phyloP scores from a whole-genome alignment of 1,284 basidiomycete genomes.

The Caloboletus inedulis region DNA sequence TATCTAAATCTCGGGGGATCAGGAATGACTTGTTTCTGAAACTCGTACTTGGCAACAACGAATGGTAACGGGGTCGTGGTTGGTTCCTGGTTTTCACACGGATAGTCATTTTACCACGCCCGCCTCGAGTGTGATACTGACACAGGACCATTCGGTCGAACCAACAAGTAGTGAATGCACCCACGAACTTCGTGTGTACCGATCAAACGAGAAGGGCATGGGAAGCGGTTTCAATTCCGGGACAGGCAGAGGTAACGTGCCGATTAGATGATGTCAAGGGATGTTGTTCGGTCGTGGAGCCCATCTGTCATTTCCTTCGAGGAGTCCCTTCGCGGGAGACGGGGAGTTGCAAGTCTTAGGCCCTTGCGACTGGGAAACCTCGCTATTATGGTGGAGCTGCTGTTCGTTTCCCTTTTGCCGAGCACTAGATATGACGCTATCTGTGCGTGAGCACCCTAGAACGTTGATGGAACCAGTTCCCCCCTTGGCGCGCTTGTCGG shows the following conservation, averaged over 20 bases:
- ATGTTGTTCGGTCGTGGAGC: background rate
- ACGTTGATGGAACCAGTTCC: background rate
- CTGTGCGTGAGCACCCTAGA: background rate
- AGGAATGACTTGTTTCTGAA: slow-evolving; percentile 8
- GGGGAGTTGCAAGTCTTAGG: background rate
- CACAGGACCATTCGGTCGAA: background rate
- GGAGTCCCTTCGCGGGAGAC: slow-evolving; percentile 15
- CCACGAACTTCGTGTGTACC: slow-evolving; percentile 11
- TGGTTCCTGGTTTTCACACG: background rate
- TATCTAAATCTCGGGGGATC: background rate
- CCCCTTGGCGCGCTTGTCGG: background rate
- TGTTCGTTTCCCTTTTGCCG: background rate
- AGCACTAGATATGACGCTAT: background rate
- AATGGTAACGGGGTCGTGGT: slow-evolving; percentile 17
- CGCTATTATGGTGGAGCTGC: too few species aligned
- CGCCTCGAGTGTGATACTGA: background rate
- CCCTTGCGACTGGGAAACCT: too few species aligned
- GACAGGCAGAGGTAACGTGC: slow-evolving; percentile 2
- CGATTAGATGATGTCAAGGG: slow-evolving; percentile 4
- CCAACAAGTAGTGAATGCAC: background rate
- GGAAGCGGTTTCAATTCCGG: background rate
- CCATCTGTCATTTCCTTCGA: slow-evolving; percentile 1
- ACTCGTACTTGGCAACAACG: slow-evolving; percentile 12
- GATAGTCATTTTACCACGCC: background rate
- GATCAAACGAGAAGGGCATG: slow-evolving; percentile 12